Evolutionary conservation across 352 stramenopile species (phyloP), one percentile per base, ranked within the genome.

Genomic region (Pythium insidiosum): DNA sequence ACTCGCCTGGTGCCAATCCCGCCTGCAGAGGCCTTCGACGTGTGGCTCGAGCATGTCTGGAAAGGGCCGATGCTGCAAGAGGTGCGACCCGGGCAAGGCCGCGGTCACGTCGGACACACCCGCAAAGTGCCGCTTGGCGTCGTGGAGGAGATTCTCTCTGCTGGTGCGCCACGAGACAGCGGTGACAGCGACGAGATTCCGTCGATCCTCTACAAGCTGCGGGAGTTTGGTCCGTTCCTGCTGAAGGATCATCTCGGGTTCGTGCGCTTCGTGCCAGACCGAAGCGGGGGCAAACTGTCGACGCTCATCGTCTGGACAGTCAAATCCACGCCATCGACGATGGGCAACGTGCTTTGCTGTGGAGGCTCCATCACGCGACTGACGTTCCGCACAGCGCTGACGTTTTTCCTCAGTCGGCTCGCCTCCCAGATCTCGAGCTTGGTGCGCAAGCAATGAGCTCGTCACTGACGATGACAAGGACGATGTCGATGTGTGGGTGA

Each of bases 71-170:
- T 49, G 7, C 38, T 62, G 30, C 43, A 50, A 16, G 63, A 86
- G 35, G n/a, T 77, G 20, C 54, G 61, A n/a, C 56, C 65, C 9
- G 77, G 77, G 9, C 25, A n/a, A 3, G 73, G 77, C 0, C 63
- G 73, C 39, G 73, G 77, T 2, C 62, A 66, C 38, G 66, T 82
- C 4, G 77, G 77, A n/a, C 55, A 81, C 43, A 48, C 71, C 38
- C 73, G 73, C 9, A 19, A 46, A 6, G 57, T 68, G 28, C 47
- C 67, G 30, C 50, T 87, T 12, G 72, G 73, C 11, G 64, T 86
- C 22, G 56, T 71, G 44, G 73, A 87, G 41, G 61, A 86, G 41
- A 89, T 89, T 43, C 24, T 89, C 24, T 77, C 67, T 5, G 72
- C 38, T 1, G 77, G 77, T 15, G 19, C 69, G 21, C 69, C 67